Evolutionary conservation across 106 monocot genomes (phyloP), one percentile per base, ranked within the genome.

Genomic region (Dendrobium huoshanense): DNA sequence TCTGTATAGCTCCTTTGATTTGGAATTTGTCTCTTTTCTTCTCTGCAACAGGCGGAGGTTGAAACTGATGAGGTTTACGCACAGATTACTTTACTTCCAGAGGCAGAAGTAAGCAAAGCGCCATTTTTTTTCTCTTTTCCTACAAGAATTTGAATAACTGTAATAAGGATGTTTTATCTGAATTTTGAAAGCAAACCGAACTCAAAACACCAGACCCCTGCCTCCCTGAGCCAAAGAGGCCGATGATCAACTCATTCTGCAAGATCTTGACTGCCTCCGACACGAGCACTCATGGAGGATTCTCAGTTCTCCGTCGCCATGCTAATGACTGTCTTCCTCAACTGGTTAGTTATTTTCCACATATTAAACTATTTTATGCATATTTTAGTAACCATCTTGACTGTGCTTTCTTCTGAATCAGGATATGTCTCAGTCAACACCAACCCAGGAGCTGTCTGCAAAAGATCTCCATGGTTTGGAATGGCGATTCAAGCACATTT

Each of bases 51-150:
- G 95, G 95, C 95, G 42, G 95, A 95, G 73, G 67, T 80, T 55
- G 95, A 96, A 81, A 91, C 91, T 4, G 95, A 96, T 78, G 95
- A 96, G 81, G 93, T 95, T 25, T 95, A 87, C 80, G 95, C 89
- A 15, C 92, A 92, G 70, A 91, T 95, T 15, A 90, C 88, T 2
- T 82, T 95, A 56, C 86, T 83, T 47, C 95, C 95, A 0, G 95
- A 92, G 33, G 24, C 81, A 2, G 86, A 89, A 79, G 95, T 95
- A 84, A 92, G 87, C 73, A 64, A 43, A 19, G 41, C 6, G 2
- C 74, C 43, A 42, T 41, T 61, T 13, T 11, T 5, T 37, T 55
- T 55, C 7, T 3, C 19, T 43, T 81, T 27, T 15, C 68, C 25
- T 31, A 43, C 29, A 8, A 49, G n/a, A n/a, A 51, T 18, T 33